Evolutionary conservation across 169 alveolate genomes (phyloP).

Genomic region (Eimeria falciformis): DNA sequence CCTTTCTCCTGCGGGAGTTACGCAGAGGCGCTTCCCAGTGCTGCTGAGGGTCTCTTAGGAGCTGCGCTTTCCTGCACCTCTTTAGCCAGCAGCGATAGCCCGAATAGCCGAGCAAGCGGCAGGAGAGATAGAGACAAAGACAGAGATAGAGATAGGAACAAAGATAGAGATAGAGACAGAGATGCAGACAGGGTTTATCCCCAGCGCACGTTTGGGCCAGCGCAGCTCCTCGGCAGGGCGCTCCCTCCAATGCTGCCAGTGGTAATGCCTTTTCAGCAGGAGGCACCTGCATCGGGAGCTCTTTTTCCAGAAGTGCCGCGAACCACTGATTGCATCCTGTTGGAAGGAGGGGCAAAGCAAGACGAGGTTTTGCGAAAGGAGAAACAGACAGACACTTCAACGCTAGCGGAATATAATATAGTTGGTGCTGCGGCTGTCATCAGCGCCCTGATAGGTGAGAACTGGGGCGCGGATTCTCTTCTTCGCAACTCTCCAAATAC

Average conservation of each 20-base stretch:
- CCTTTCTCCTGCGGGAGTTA: neutral
- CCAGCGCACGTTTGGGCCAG: neutral
- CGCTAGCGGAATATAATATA: no score
- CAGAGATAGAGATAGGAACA: slow-evolving; percentile 14
- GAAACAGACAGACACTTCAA: no score
- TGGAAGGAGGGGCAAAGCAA: no score
- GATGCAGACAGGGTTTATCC: neutral
- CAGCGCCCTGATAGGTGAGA: neutral
- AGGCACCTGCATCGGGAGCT: no score
- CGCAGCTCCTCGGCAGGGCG: slow-evolving; percentile 19
- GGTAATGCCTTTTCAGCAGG: no score
- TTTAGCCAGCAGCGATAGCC: neutral
- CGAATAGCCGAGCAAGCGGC: neutral
- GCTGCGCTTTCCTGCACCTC: neutral
- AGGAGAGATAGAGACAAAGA: neutral
- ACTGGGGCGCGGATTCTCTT: neutral
- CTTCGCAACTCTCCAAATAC: no score
- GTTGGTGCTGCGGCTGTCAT: neutral
- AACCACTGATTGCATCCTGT: no score
- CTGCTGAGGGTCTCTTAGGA: slow-evolving; percentile 1
- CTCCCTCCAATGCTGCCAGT: no score
- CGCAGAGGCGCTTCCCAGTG: neutral
- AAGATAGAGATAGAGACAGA: neutral
- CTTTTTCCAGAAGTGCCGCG: no score
- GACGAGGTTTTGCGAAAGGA: no score